phyloP scores from a whole-genome alignment of 148 eudicot species.

The Silene latifolia region DNA sequence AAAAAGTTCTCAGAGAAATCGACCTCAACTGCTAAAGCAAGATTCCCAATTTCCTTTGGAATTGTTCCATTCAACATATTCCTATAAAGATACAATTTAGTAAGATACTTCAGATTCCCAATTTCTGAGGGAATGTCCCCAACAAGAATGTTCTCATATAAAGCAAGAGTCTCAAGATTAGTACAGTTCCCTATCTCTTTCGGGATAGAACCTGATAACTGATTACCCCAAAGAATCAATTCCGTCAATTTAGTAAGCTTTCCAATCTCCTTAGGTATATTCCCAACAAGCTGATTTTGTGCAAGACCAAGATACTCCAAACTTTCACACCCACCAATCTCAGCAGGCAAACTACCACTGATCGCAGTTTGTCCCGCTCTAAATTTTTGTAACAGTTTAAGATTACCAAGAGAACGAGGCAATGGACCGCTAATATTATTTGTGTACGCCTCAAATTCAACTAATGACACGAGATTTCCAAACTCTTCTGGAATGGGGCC shows the following conservation, averaged over 20 bases:
- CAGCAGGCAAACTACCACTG: conserved; percentile 74
- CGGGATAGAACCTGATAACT: conserved; percentile 62
- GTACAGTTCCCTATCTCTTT: conserved; percentile 81
- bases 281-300: conserved; percentile 64
- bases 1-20: conserved; percentile 83
- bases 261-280: conserved; percentile 74
- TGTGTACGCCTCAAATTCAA: conserved; percentile 64
- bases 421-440: conserved; percentile 62
- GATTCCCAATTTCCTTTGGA: conserved; percentile 78
- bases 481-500: conserved; percentile 72
- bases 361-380: conserved; percentile 82
- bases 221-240: conserved; percentile 72
- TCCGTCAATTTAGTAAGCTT: conserved; percentile 59
- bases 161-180: conserved; percentile 64
- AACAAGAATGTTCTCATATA: conserved; percentile 76
- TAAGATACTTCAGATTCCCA: conserved; percentile 53
- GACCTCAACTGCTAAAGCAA: conserved; percentile 60
- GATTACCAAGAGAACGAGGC: conserved; percentile 69
- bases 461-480: conserved; percentile 65
- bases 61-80: conserved; percentile 81
- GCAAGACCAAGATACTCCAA: conserved; percentile 78
- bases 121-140: conserved; percentile 72
- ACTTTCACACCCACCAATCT: conserved; percentile 59
- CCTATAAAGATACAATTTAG: conserved; percentile 61
- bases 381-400: conserved; percentile 51